Percentiles rank a stretch among this genome's conserved stretches.
These are phyloP conservation scores for Xylaria sp. DNA, from an alignment of 2,329 filamentous ascomycete species.

Conservation along the genomic window DNA sequence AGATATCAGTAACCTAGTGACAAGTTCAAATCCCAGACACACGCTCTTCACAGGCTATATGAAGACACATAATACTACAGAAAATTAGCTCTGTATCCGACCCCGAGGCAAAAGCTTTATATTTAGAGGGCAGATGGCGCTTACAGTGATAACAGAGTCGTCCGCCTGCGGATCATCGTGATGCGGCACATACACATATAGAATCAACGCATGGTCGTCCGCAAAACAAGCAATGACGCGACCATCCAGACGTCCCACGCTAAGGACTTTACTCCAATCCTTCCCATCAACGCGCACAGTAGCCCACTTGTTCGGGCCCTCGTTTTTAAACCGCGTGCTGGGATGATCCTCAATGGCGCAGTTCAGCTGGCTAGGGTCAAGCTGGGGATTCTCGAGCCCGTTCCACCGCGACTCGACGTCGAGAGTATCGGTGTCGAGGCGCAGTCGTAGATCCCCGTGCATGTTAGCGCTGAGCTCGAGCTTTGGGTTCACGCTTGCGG, in stretches of 20 bases:
- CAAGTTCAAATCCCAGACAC: background rate
- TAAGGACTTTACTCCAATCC: slow-evolving; percentile 95
- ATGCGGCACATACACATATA: slow-evolving; percentile 83
- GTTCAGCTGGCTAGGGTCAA: slow-evolving; percentile 81
- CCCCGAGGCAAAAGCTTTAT: background rate
- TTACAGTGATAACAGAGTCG: slow-evolving; percentile 80
- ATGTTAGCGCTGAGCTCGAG: slow-evolving; percentile 93
- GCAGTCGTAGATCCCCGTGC: slow-evolving; percentile 85
- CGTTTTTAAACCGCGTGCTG: slow-evolving; percentile 79
- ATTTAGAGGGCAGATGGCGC: slow-evolving; percentile 41
- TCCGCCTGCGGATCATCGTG: slow-evolving; percentile 74
- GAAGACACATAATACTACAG: slow-evolving; percentile 50
- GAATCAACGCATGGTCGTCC: slow-evolving; percentile 80
- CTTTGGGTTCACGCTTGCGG: slow-evolving; percentile 64
- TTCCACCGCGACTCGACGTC: slow-evolving; percentile 89
- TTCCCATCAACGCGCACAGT: slow-evolving; percentile 90
- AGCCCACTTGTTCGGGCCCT: slow-evolving; percentile 85
- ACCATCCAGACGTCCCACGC: slow-evolving; percentile 88
- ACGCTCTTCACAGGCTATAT: slow-evolving; percentile 42
- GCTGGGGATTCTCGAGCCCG: slow-evolving; percentile 84
- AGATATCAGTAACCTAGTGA: background rate
- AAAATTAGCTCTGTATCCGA: slow-evolving; percentile 29
- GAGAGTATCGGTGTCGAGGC: slow-evolving; percentile 84
- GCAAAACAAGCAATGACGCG: slow-evolving; percentile 93
- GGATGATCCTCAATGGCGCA: slow-evolving; percentile 82